Evolutionary conservation across 805 yeast genomes (phyloP).

Genomic region (Starmerella tilneyi): DNA sequence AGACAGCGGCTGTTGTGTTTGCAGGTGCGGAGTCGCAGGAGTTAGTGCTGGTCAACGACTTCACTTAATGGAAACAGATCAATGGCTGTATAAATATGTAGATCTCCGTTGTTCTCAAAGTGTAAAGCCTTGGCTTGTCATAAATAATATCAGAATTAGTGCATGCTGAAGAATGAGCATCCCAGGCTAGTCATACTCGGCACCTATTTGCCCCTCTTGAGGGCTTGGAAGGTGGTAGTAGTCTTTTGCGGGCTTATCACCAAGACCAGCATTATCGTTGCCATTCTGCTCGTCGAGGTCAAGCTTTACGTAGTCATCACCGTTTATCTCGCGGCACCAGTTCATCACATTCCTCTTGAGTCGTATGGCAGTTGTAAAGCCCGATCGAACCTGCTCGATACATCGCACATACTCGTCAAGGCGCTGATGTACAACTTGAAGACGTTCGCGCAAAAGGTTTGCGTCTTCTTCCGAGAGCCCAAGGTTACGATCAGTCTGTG

Average conservation of each 20-base stretch:
- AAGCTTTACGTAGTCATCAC: slow-evolving; percentile 41
- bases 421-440: slow-evolving; percentile 70
- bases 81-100: background rate
- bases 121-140: background rate
- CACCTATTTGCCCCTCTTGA: background rate
- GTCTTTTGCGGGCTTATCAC: slow-evolving; percentile 21
- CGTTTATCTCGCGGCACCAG: slow-evolving; percentile 84
- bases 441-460: slow-evolving; percentile 60
- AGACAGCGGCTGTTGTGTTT: slow-evolving; percentile 41
- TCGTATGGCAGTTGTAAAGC: slow-evolving; percentile 67
- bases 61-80: background rate
- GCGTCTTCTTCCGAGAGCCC: slow-evolving; percentile 49
- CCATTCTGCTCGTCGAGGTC: slow-evolving; percentile 26
- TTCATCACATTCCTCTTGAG: slow-evolving; percentile 56
- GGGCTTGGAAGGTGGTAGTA: slow-evolving; percentile 4
- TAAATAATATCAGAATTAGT: too few relatives aligned
- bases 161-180: too few relatives aligned
- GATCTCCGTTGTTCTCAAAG: background rate
- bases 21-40: slow-evolving; percentile 10
- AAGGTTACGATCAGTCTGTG: slow-evolving; percentile 39
- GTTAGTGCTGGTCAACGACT: slow-evolving; percentile 1
- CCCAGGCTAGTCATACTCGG: background rate
- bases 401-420: slow-evolving; percentile 79
- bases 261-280: slow-evolving; percentile 20
- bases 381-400: slow-evolving; percentile 60